Evolutionary conservation across 257 asterid species (phyloP).

Genomic region (Salvia miltiorrhiza): DNA sequence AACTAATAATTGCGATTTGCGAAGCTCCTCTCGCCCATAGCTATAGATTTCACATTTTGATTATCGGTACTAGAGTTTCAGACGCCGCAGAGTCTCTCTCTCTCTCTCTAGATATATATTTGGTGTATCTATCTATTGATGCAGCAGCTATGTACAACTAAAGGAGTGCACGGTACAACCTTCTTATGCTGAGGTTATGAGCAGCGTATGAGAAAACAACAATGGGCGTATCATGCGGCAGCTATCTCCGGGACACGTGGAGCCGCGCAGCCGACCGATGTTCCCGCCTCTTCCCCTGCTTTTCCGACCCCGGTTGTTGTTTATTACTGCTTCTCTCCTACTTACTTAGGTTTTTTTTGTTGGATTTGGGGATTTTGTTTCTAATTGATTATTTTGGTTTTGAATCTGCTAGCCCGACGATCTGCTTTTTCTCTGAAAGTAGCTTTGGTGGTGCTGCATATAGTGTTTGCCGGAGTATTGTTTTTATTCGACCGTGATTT

Average conservation of each 20-base stretch:
- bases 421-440: constrained; percentile 63
- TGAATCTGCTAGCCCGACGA: constrained; percentile 60
- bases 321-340: background rate
- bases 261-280: constrained; percentile 70
- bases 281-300: constrained; percentile 72
- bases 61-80: background rate
- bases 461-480: constrained; percentile 54
- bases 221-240: constrained; percentile 67
- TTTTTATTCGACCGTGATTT: constrained; percentile 62
- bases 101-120: background rate
- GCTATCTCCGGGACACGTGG: constrained; percentile 48
- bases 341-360: background rate
- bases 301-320: constrained; percentile 79
- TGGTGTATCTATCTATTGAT: background rate
- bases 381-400: constrained; percentile 3
- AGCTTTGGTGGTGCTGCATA: constrained; percentile 83
- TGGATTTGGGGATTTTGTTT: constrained; percentile 12
- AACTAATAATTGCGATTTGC: constrained; percentile 6
- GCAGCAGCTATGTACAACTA: constrained; percentile 26
- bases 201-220: constrained; percentile 34
- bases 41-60: background rate
- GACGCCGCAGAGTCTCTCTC: constrained; percentile 19
- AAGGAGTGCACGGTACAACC: constrained; percentile 22
- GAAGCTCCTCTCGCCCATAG: background rate
- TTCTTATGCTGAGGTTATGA: constrained; percentile 22